Conservation (phyloP, 345 rosid genomes). For the sweet orange (Citrus sinensis) region DNA sequence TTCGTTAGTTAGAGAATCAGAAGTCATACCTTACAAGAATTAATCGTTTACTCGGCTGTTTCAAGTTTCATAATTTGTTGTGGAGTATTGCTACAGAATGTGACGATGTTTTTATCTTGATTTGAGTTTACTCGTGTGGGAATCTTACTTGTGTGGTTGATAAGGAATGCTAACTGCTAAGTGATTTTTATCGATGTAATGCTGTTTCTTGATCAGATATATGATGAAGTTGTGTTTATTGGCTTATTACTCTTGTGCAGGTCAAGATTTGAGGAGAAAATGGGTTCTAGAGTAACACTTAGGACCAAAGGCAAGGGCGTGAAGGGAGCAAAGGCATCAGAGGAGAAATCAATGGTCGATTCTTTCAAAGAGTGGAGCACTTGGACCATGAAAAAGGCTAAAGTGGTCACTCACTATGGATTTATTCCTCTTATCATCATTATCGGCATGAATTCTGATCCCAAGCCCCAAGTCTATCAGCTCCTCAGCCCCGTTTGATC, state of each 20-base stretch:
- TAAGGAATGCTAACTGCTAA: background rate
- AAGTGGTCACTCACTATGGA: constrained; percentile 84
- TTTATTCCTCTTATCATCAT: constrained; percentile 87
- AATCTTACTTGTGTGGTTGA: too few relatives aligned
- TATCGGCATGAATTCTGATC: constrained; percentile 94
- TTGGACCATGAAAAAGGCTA: constrained; percentile 86
- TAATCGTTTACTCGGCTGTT: too few relatives aligned
- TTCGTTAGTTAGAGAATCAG: too few relatives aligned
- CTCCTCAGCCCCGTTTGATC: constrained; percentile 79
- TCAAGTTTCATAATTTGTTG: background rate
- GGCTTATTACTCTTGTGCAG: background rate
- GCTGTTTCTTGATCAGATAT: background rate
- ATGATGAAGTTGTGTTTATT: background rate
- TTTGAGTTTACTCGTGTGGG: background rate
- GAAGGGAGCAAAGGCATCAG: constrained; percentile 52
- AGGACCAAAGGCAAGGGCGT: constrained; percentile 41
- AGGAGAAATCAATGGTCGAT: constrained; percentile 42
- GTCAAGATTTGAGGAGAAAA: background rate
- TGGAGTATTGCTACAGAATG: background rate
- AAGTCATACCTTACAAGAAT: too few relatives aligned
- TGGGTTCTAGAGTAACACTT: constrained; percentile 22
- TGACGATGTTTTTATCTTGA: too few relatives aligned
- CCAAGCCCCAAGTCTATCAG: constrained; percentile 86
- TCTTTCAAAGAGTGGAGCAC: constrained; percentile 84
- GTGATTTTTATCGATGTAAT: background rate